Evolutionary conservation across 352 stramenopile species (phyloP).

Genomic region (Phytophthora europaea): DNA sequence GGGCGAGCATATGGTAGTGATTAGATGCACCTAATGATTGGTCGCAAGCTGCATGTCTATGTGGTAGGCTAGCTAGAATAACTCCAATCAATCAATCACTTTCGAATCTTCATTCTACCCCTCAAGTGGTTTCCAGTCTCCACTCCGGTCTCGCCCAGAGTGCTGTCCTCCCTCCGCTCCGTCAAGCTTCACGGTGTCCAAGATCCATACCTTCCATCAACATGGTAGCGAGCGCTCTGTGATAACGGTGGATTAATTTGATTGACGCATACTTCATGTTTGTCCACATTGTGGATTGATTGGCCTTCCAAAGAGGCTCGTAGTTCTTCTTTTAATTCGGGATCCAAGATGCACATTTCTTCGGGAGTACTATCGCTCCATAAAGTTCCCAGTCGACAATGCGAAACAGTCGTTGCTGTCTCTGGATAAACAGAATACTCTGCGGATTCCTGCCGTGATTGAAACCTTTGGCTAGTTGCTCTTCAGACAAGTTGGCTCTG

Average conservation of each 20-base stretch:
- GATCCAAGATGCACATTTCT: conserved; percentile 2
- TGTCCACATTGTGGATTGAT: not conserved
- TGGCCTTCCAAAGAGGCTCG: not conserved
- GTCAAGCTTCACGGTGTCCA: no score
- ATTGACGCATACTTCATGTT: not conserved
- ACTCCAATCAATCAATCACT: no score
- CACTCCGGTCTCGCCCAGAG: no score
- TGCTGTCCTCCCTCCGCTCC: no score
- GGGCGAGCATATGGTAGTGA: no score
- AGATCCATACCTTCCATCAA: not conserved
- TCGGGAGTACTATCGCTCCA: conserved; percentile 3
- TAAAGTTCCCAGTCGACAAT: conserved; percentile 48
- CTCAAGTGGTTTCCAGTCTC: no score
- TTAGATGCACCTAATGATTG: no score
- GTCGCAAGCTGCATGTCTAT: no score
- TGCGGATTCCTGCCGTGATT: conserved; percentile 6
- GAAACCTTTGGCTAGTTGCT: conserved; percentile 4
- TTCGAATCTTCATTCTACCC: no score
- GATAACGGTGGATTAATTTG: not conserved
- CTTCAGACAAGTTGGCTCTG: conserved; percentile 9
- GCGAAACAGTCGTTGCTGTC: conserved; percentile 50
- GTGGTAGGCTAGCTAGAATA: no score
- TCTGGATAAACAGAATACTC: conserved; percentile 28
- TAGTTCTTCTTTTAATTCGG: conserved; percentile 2
- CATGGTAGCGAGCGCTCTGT: not conserved